Conservation (phyloP, 2,329 filamentous ascomycete genomes). For the Diaporthe humulicola region DNA sequence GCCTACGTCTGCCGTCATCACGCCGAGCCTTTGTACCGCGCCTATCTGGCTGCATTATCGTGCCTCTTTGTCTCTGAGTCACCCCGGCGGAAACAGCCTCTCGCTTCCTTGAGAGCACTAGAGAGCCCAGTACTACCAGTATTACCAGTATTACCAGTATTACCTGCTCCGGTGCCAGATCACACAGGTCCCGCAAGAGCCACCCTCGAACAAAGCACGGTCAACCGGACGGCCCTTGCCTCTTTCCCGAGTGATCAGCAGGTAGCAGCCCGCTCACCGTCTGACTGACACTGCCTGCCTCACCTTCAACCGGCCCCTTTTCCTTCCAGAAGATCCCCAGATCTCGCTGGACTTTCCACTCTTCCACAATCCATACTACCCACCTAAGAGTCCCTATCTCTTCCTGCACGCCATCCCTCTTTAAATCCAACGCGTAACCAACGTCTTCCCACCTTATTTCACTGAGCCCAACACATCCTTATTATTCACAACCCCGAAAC, state of each 20-base stretch:
- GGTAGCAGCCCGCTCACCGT: conserved; percentile 24
- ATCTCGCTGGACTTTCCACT: conserved; percentile 20
- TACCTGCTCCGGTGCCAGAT: conserved; percentile 35
- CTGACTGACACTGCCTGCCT: conserved; percentile 26
- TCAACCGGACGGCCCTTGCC: conserved; percentile 35
- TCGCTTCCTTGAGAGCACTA: conserved; percentile 21
- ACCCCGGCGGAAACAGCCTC: conserved; percentile 38
- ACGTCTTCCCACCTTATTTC: conserved; percentile 14
- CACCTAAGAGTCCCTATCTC: conserved; percentile 26
- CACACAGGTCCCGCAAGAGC: conserved; percentile 35
- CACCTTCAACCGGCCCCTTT: conserved; percentile 37
- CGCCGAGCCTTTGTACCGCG: conserved; percentile 33
- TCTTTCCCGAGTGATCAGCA: conserved; percentile 34
- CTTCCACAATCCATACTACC: conserved; percentile 26
- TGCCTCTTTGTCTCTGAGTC: conserved; percentile 41
- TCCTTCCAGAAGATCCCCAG: conserved; percentile 29
- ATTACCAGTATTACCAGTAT: no score
- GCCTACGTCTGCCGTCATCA: conserved; percentile 20
- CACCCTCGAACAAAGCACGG: conserved; percentile 36
- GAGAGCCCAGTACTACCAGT: conserved; percentile 1
- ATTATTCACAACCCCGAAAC: background rate
- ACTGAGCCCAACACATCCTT: background rate
- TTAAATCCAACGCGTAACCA: conserved; percentile 16
- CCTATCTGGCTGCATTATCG: conserved; percentile 32
- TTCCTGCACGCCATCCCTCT: conserved; percentile 23